Conservation (phyloP, 169 alveolate genomes). For the Plasmodium vivax region DNA sequence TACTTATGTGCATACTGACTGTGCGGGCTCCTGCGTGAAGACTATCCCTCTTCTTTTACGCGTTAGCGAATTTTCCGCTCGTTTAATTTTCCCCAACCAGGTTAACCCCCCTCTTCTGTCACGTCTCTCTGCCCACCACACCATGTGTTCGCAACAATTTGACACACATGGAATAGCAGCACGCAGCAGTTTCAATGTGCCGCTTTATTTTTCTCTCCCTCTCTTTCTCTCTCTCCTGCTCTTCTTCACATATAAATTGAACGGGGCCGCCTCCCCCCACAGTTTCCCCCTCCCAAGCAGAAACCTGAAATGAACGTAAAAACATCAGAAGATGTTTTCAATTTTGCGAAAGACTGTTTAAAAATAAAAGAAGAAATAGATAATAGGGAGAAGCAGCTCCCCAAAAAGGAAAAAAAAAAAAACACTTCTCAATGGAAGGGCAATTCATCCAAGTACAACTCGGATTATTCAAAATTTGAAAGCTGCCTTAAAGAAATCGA, state of each 20-base stretch:
- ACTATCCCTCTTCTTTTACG: background rate
- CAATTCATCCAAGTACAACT: conserved; percentile 24
- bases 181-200: background rate
- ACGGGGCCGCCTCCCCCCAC: background rate
- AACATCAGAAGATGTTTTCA: conserved; percentile 68
- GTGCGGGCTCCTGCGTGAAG: background rate
- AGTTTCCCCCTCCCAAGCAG: background rate
- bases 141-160: background rate
- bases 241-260: background rate
- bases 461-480: conserved; percentile 67
- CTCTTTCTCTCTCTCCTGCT: background rate
- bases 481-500: conserved; percentile 59
- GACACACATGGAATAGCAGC: background rate
- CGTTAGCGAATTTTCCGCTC: background rate
- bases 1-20: background rate
- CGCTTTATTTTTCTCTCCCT: background rate
- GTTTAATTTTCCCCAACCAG: background rate
- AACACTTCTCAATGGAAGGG: background rate
- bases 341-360: conserved; percentile 67
- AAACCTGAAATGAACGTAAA: conserved; percentile 36
- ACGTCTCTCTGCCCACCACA: background rate
- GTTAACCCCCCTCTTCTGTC: background rate
- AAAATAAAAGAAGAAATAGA: conserved; percentile 74
- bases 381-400: background rate
- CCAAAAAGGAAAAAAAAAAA: conserved; percentile 12